Conservation (phyloP, 169 alveolate species). For the Plasmodium fragile region DNA sequence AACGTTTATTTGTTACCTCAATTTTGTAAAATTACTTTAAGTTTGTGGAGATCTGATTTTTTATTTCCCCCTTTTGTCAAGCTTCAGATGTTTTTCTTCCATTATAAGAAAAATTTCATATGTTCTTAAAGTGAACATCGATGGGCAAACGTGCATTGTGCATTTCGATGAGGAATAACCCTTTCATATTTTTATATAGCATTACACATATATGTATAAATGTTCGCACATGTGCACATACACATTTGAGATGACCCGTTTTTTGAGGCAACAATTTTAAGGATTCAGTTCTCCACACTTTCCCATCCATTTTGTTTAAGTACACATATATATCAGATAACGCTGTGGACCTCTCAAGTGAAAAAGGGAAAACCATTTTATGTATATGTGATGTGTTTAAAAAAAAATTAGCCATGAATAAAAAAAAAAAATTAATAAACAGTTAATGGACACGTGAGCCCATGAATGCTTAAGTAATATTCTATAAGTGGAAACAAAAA, state of each 20-base stretch:
- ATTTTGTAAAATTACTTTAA: background rate
- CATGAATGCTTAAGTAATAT: conserved; percentile 18
- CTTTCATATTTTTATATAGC: background rate
- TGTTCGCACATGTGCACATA: background rate
- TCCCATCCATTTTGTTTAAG: background rate
- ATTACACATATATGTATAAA: background rate
- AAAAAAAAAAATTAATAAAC: background rate
- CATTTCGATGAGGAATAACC: background rate
- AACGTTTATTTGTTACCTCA: background rate
- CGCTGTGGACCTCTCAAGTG: background rate
- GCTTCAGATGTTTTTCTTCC: background rate
- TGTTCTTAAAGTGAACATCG: background rate
- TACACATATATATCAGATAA: background rate
- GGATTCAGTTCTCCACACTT: background rate
- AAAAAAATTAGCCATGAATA: conserved; percentile 32
- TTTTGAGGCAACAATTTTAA: background rate
- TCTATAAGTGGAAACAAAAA: conserved; percentile 5
- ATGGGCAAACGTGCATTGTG: background rate
- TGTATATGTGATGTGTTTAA: conserved; percentile 4
- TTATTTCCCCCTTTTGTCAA: background rate
- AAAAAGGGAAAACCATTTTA: background rate
- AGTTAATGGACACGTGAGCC: background rate
- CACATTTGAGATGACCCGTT: background rate
- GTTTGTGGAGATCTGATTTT: background rate
- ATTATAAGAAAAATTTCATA: background rate